These are phyloP conservation scores for Ustilago curta DNA, from an alignment of 1,284 basidiomycete species.

Conservation along the genomic window DNA sequence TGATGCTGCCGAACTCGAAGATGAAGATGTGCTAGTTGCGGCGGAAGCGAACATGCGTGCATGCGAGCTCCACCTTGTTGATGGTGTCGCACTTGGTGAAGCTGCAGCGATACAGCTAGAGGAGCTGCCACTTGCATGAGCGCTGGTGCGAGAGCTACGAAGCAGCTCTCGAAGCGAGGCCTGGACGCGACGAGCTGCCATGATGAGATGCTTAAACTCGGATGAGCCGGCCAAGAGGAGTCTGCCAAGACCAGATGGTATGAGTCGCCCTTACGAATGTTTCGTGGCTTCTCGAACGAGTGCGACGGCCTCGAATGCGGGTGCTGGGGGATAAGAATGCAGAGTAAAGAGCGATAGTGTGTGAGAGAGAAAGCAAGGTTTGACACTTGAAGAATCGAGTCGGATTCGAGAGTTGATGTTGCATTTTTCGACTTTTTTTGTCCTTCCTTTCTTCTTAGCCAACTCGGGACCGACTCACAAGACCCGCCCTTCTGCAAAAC, in stretches of 20 bases:
- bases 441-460: constrained; percentile 30
- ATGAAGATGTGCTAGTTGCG: constrained; percentile 27
- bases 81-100: constrained; percentile 2
- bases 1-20: constrained; percentile 26
- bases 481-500: not conserved
- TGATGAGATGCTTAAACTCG: constrained; percentile 10
- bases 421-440: constrained; percentile 26
- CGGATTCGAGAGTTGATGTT: constrained; percentile 22
- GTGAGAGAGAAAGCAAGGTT: constrained; percentile 1
- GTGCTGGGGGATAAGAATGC: not conserved
- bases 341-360: not conserved
- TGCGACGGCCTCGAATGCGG: not conserved
- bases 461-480: constrained; percentile 25
- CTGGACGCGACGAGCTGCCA: constrained; percentile 33
- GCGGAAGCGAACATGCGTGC: constrained; percentile 27
- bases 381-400: not conserved
- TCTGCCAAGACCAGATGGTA: not conserved
- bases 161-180: constrained; percentile 18
- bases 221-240: not conserved
- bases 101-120: constrained; percentile 14
- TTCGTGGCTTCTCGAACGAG: not conserved
- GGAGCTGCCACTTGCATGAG: constrained; percentile 7
- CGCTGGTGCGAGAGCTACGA: constrained; percentile 9
- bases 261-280: not conserved
- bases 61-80: constrained; percentile 6